These are phyloP conservation scores for Eremomyces bilateralis DNA, from an alignment of 495 filamentous ascomycete species.

Conservation along the genomic window DNA sequence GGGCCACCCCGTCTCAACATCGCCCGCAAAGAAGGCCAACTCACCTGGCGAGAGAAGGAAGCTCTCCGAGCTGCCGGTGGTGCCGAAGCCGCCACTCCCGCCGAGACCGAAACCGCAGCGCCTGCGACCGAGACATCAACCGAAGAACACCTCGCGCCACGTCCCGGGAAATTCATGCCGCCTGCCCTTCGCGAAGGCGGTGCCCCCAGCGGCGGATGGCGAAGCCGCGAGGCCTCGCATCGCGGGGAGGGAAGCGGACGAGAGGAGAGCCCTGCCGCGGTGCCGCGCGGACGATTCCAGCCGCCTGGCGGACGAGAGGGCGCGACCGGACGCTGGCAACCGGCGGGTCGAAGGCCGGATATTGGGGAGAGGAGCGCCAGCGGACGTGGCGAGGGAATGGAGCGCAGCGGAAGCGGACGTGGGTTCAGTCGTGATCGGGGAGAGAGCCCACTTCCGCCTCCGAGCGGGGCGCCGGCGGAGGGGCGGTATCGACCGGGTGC, in stretches of 20 bases:
- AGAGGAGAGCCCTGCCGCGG: constrained; percentile 15
- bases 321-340: no score
- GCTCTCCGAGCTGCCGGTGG: constrained; percentile 24
- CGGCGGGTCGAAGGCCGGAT: no score
- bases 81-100: constrained; percentile 7
- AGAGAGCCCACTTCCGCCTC: no score
- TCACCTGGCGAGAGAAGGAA: constrained; percentile 70
- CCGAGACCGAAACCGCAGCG: constrained; percentile 11
- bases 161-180: constrained; percentile 13
- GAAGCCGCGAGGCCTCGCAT: constrained; percentile 11
- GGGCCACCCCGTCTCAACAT: constrained; percentile 50
- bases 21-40: constrained; percentile 29
- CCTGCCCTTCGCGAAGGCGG: constrained; percentile 15
- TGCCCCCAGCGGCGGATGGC: constrained; percentile 8
- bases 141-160: constrained; percentile 6
- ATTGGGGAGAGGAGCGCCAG: background rate
- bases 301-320: background rate
- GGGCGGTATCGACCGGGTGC: background rate
- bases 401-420: background rate
- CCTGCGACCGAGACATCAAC: constrained; percentile 5
- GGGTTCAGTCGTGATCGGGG: no score
- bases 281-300: background rate
- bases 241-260: constrained; percentile 8
- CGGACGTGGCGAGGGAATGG: background rate
- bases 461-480: background rate